Conservation (phyloP, 495 filamentous ascomycete genomes). For the Cudoniella acicularis region DNA sequence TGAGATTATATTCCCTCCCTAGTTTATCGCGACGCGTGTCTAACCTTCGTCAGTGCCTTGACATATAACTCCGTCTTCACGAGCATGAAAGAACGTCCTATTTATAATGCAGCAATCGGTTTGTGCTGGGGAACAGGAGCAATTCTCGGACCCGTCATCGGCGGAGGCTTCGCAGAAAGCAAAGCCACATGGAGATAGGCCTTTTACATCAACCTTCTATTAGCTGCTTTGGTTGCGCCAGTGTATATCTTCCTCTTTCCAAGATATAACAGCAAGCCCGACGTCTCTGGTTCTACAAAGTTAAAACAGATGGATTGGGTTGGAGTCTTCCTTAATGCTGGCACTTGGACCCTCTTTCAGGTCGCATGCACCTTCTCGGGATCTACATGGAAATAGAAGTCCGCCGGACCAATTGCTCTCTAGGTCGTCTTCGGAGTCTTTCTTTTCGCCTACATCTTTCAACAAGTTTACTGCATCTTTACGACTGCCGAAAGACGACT, state of each 20-base stretch:
- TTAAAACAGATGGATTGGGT: conserved; percentile 17
- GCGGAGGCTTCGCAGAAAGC: conserved; percentile 35
- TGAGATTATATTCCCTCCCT: conserved; percentile 32
- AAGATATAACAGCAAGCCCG: conserved; percentile 4
- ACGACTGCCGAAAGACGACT: conserved; percentile 44
- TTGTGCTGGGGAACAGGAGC: conserved; percentile 46
- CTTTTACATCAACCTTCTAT: conserved; percentile 22
- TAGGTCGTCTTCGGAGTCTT: conserved; percentile 44
- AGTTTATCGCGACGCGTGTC: conserved; percentile 18
- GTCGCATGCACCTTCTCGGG: conserved; percentile 51
- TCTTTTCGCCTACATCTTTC: conserved; percentile 39
- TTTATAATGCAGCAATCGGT: conserved; percentile 38
- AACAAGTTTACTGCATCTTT: conserved; percentile 45
- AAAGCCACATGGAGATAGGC: conserved; percentile 38
- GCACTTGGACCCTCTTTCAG: conserved; percentile 28
- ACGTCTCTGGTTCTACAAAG: neutral
- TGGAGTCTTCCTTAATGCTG: conserved; percentile 35
- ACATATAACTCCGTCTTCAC: conserved; percentile 31
- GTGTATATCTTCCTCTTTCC: conserved; percentile 10
- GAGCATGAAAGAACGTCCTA: conserved; percentile 34
- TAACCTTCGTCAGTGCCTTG: too few relatives aligned
- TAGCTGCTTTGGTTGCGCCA: conserved; percentile 2
- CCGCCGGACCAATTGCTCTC: conserved; percentile 40
- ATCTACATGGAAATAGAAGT: conserved; percentile 39
- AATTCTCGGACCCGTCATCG: conserved; percentile 40